Percentiles rank a stretch among this genome's conserved stretches.
phyloP scores from a whole-genome alignment of 495 filamentous ascomycete species.

The Hypoxylon fragiforme region DNA sequence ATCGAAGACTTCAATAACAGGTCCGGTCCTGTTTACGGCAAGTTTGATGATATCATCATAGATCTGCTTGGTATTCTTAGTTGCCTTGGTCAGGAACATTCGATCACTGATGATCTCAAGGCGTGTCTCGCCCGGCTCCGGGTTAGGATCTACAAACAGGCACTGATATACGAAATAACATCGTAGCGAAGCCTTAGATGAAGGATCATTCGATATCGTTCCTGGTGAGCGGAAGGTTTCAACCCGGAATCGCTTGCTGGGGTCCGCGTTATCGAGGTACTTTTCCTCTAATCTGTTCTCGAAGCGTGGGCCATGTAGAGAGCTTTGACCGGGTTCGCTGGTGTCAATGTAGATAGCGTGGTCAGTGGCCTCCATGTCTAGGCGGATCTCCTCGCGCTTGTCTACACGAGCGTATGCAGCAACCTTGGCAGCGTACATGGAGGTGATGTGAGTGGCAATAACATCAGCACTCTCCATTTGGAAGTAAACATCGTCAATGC shows the following conservation, averaged over 20 bases:
- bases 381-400: conserved; percentile 86
- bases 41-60: conserved; percentile 90
- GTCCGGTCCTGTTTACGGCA: conserved; percentile 81
- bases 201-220: conserved; percentile 53
- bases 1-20: conserved; percentile 97
- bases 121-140: conserved; percentile 76
- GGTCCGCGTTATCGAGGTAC: conserved; percentile 78
- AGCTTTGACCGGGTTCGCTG: conserved; percentile 79
- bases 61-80: conserved; percentile 89
- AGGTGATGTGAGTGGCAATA: conserved; percentile 91
- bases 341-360: conserved; percentile 99
- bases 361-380: conserved; percentile 93
- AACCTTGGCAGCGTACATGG: conserved; percentile 95
- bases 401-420: conserved; percentile 93
- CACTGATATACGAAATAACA: conserved; percentile 99
- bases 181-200: conserved; percentile 75
- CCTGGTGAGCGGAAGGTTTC: conserved; percentile 96
- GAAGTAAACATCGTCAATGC: conserved; percentile 99
- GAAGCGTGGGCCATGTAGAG: conserved; percentile 78
- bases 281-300: conserved; percentile 93
- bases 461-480: conserved; percentile 85
- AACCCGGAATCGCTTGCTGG: conserved; percentile 73
- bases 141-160: conserved; percentile 75
- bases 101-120: conserved; percentile 91
- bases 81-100: conserved; percentile 92